These are phyloP conservation scores for Aspergillus heteromorphus DNA, from an alignment of 495 filamentous ascomycete species.

Conservation along the genomic window DNA sequence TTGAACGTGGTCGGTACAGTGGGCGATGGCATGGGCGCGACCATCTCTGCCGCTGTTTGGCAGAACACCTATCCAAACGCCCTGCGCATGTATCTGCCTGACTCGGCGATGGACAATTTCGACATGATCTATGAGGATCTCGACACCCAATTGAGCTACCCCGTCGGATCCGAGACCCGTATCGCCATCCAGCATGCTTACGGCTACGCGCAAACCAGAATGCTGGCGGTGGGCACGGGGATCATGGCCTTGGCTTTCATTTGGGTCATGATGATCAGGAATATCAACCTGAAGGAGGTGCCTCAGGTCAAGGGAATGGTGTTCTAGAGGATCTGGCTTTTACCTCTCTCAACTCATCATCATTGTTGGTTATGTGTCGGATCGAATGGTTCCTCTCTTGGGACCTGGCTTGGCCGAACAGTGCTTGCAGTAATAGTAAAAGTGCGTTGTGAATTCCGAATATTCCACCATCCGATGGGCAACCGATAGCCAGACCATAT, in stretches of 20 bases:
- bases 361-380: no score
- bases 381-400: no score
- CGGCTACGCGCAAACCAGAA: slow-evolving; percentile 47
- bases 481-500: no score
- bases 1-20: slow-evolving; percentile 56
- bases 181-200: slow-evolving; percentile 53
- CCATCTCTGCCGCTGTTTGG: slow-evolving; percentile 66
- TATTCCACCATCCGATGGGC: no score
- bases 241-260: slow-evolving; percentile 46
- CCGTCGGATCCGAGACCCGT: slow-evolving; percentile 42
- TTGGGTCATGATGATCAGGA: slow-evolving; percentile 44
- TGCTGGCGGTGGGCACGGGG: slow-evolving; percentile 46
- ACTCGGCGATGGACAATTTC: slow-evolving; percentile 28
- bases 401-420: no score
- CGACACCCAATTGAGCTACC: slow-evolving; percentile 47
- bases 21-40: slow-evolving; percentile 60
- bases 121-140: slow-evolving; percentile 50
- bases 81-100: slow-evolving; percentile 54
- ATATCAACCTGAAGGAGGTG: slow-evolving; percentile 50
- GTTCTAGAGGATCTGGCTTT: no score
- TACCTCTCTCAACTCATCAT: no score
- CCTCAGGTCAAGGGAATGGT: no score
- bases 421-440: no score
- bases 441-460: no score
- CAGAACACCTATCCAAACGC: slow-evolving; percentile 52